phyloP scores from a whole-genome alignment of 83 land plant species.

The Diphasiastrum complanatum region DNA sequence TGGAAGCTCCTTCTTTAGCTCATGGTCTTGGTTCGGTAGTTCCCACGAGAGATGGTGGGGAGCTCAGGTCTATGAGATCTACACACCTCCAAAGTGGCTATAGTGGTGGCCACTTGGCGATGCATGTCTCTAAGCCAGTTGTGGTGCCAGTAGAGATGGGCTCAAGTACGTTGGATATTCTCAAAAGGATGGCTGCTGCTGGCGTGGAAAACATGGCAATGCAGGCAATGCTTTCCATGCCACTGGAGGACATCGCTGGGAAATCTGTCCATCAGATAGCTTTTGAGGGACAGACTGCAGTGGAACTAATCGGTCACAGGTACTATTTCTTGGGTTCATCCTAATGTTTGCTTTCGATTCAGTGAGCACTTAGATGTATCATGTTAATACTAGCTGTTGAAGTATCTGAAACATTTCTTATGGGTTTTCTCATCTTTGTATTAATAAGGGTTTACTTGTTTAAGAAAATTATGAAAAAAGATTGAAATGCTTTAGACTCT shows the following conservation, averaged over 20 bases:
- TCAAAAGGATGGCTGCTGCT: constrained; percentile 51
- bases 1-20: constrained; percentile 60
- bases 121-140: constrained; percentile 76
- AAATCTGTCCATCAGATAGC: constrained; percentile 60
- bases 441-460: no score
- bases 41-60: constrained; percentile 61
- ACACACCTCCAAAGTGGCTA: constrained; percentile 38
- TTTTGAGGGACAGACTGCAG: constrained; percentile 46
- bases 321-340: no score
- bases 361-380: no score
- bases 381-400: no score
- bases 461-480: no score
- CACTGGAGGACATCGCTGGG: constrained; percentile 73
- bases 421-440: no score
- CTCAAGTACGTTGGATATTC: constrained; percentile 43
- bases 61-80: constrained; percentile 63
- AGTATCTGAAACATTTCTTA: no score
- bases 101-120: constrained; percentile 42
- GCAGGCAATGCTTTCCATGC: constrained; percentile 65
- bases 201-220: constrained; percentile 59
- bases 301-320: constrained; percentile 42
- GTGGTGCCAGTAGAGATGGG: constrained; percentile 80
- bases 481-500: no score
- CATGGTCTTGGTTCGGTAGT: constrained; percentile 57
- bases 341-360: no score